These are phyloP conservation scores for Pythium periplocum DNA, from an alignment of 352 stramenopile species.

Conservation along the genomic window DNA sequence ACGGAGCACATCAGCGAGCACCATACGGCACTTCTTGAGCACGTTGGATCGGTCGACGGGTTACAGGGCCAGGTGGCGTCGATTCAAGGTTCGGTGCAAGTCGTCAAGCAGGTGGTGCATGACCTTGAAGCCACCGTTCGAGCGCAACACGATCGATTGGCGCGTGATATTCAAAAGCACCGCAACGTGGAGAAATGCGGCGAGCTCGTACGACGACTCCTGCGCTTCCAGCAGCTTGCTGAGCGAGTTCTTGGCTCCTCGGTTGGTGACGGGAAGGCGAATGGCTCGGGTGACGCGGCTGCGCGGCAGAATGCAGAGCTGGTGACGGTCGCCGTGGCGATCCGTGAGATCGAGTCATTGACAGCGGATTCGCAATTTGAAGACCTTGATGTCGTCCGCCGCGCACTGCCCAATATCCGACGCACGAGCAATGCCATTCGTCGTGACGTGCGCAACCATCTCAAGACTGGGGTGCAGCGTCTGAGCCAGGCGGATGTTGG, in stretches of 20 bases:
- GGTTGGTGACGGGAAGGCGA: conserved; percentile 15
- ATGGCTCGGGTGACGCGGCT: conserved; percentile 12
- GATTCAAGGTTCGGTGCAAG: conserved; percentile 51
- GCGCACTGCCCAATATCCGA: conserved; percentile 41
- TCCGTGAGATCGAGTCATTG: conserved; percentile 64
- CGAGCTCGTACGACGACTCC: conserved; percentile 60
- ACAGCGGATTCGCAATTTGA: conserved; percentile 51
- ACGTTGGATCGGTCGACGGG: conserved; percentile 75
- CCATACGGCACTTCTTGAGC: conserved; percentile 59
- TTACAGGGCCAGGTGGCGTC: conserved; percentile 52
- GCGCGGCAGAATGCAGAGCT: conserved; percentile 35
- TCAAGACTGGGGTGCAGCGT: conserved; percentile 44
- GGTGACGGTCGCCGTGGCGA: conserved; percentile 55
- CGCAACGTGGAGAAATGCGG: conserved; percentile 73
- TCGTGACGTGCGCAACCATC: conserved; percentile 40
- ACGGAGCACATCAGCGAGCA: conserved; percentile 73
- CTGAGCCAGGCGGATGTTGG: conserved; percentile 67
- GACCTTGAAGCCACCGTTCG: conserved; percentile 53
- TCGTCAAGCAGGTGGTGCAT: conserved; percentile 60
- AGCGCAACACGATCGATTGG: conserved; percentile 51
- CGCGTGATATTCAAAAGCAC: conserved; percentile 64
- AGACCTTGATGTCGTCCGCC: conserved; percentile 56
- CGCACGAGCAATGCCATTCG: conserved; percentile 45
- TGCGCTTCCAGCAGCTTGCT: conserved; percentile 75
- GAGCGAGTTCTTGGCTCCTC: conserved; percentile 40